A percentile compares a stretch with the other conserved stretches of the same genome.
Conservation (phyloP, 106 monocot genomes). For the Acorus gramineus region DNA sequence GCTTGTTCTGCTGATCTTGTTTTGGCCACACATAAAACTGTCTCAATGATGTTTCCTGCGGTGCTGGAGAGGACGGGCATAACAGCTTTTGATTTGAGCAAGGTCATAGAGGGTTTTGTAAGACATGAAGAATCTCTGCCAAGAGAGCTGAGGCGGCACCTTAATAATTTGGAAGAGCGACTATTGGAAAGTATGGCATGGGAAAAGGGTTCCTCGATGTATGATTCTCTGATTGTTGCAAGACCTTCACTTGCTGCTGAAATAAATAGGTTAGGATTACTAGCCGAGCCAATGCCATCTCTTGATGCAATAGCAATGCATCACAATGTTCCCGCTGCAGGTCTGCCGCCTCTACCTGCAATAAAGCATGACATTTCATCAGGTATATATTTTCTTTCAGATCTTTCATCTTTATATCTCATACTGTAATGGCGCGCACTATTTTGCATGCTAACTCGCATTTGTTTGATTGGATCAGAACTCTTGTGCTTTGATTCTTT, state of each 20-base stretch:
- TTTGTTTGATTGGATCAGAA: too few relatives aligned
- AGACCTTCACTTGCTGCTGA: constrained; percentile 62
- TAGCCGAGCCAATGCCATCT: constrained; percentile 89
- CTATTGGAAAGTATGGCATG: constrained; percentile 89
- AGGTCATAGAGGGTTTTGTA: constrained; percentile 92
- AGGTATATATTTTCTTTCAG: constrained; percentile 24
- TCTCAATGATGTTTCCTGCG: constrained; percentile 84
- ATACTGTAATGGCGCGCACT: too few relatives aligned
- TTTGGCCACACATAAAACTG: constrained; percentile 87
- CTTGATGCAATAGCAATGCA: constrained; percentile 68
- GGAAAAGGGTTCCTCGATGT: constrained; percentile 97
- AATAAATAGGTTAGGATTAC: constrained; percentile 54
- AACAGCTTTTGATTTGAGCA: constrained; percentile 91
- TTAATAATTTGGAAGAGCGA: constrained; percentile 85
- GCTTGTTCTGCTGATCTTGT: constrained; percentile 96
- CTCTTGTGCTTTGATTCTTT: too few relatives aligned
- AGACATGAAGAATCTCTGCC: constrained; percentile 95
- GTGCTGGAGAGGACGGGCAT: constrained; percentile 90
- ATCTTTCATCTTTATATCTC: not conserved
- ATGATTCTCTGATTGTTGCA: constrained; percentile 84
- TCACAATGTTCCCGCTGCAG: constrained; percentile 45
- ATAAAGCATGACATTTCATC: constrained; percentile 43
- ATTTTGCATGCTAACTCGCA: too few relatives aligned
- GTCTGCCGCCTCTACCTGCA: constrained; percentile 46
- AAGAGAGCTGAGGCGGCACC: constrained; percentile 81